Conservation (phyloP, 306 rosid species). For the Sphenostylis stenocarpa region DNA sequence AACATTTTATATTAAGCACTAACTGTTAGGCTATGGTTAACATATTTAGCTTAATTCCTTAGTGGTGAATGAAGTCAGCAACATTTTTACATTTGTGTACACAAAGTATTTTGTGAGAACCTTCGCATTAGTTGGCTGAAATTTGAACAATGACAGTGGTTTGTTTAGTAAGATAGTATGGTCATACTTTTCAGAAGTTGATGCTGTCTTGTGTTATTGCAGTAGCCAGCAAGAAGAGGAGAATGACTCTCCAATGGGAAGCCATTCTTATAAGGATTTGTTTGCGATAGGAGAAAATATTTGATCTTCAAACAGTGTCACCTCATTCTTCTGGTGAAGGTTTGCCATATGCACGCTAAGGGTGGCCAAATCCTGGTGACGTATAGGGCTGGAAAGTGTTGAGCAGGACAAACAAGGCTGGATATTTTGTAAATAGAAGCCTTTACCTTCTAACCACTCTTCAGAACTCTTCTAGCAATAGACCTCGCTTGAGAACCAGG, state of each 20-base stretch:
- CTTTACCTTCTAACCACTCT: conserved; percentile 54
- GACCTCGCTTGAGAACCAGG: conserved; percentile 52
- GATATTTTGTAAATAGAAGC: conserved; percentile 54
- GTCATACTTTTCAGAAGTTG: not conserved
- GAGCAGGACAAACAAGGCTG: conserved; percentile 45
- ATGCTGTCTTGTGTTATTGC: not conserved
- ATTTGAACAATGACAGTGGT: not conserved
- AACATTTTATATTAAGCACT: too few species aligned
- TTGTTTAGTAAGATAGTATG: not conserved
- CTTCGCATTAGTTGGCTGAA: not conserved
- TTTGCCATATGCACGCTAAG: conserved; percentile 73
- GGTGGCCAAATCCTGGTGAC: conserved; percentile 77
- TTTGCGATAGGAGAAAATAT: conserved; percentile 30
- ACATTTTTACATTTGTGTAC: not conserved
- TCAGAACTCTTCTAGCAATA: conserved; percentile 11
- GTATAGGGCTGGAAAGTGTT: conserved; percentile 69
- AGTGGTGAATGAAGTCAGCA: not conserved
- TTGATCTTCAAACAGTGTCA: conserved; percentile 40
- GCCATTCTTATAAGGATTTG: conserved; percentile 27
- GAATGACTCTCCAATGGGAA: conserved; percentile 32
- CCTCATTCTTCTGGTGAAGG: conserved; percentile 59
- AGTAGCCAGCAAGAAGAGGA: conserved; percentile 4
- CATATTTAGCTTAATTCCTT: too few species aligned
- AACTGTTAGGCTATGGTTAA: too few species aligned
- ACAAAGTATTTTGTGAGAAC: not conserved